Evolutionary conservation across 2,329 filamentous ascomycete genomes (phyloP).

Genomic region (Salinomyces thailandicus): DNA sequence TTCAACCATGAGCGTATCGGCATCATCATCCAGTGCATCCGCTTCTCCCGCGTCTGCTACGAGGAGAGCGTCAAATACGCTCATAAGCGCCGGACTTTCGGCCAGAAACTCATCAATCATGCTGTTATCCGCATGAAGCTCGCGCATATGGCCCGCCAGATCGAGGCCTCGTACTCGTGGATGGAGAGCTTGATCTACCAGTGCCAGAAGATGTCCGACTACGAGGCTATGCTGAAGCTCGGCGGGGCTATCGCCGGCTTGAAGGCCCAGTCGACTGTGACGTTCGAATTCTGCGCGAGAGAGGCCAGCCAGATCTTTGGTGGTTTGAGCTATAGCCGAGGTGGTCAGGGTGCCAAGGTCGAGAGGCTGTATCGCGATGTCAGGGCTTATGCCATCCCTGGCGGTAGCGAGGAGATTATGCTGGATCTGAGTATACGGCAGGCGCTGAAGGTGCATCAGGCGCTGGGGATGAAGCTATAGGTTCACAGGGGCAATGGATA

Average conservation of each 20-base stretch:
- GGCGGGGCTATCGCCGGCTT: slow-evolving; percentile 87
- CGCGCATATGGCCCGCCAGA: slow-evolving; percentile 95
- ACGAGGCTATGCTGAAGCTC: slow-evolving; percentile 89
- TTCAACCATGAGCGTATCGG: slow-evolving; percentile 99
- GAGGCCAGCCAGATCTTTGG: slow-evolving; percentile 98
- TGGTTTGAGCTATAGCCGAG: slow-evolving; percentile 80
- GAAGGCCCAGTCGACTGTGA: slow-evolving; percentile 88
- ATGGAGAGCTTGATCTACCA: slow-evolving; percentile 92
- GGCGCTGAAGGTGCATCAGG: slow-evolving; percentile 77
- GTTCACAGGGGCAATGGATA: too few species aligned
- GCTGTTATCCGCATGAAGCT: slow-evolving; percentile 96
- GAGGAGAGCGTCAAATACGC: slow-evolving; percentile 95
- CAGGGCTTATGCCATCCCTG: slow-evolving; percentile 85
- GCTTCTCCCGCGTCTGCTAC: slow-evolving; percentile 93
- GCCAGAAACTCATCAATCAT: slow-evolving; percentile 92
- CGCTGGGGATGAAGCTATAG: slow-evolving; percentile 88
- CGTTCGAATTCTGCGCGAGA: slow-evolving; percentile 94
- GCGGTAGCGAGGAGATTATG: slow-evolving; percentile 97
- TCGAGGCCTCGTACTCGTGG: slow-evolving; percentile 95
- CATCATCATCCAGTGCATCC: slow-evolving; percentile 93
- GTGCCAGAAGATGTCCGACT: slow-evolving; percentile 84
- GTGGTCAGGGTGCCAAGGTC: slow-evolving; percentile 90
- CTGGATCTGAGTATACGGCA: slow-evolving; percentile 90
- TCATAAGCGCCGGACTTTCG: slow-evolving; percentile 93
- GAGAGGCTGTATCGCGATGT: slow-evolving; percentile 93